These are phyloP conservation scores for Rhizoctonia solani DNA, from an alignment of 1,284 basidiomycete species.

Conservation along the genomic window DNA sequence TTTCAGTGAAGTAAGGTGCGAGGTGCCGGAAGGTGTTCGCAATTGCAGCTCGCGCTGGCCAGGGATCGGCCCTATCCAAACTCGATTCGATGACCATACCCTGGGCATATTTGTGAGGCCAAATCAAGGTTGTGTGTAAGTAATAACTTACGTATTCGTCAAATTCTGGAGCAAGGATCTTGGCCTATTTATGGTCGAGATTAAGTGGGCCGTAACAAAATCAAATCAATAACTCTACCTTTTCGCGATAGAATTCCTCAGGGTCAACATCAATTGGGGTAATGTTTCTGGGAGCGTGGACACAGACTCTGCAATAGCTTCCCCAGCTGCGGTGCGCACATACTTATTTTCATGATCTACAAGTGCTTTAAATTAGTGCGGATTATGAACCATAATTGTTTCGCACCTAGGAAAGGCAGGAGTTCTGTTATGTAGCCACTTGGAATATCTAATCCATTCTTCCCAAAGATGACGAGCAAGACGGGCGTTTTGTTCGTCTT, in stretches of 20 bases:
- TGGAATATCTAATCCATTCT: conserved; percentile 90
- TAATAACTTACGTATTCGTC: conserved; percentile 77
- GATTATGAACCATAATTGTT: not conserved
- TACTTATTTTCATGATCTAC: conserved; percentile 80
- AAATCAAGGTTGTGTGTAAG: not conserved
- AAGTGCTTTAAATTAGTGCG: conserved; percentile 8
- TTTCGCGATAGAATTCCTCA: conserved; percentile 83
- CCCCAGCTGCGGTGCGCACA: conserved; percentile 75
- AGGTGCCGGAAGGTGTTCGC: conserved; percentile 72
- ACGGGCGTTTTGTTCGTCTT: conserved; percentile 87
- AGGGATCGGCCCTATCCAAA: conserved; percentile 91
- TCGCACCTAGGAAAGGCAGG: conserved; percentile 70
- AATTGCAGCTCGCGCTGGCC: conserved; percentile 80
- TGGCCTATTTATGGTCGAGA: conserved; percentile 57
- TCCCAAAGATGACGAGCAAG: conserved; percentile 90
- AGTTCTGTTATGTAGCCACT: conserved; percentile 70
- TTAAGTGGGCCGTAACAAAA: not conserved
- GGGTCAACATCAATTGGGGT: conserved; percentile 51
- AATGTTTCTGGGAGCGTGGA: conserved; percentile 75
- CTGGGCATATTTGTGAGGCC: conserved; percentile 48
- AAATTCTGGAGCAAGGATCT: conserved; percentile 85
- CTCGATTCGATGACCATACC: conserved; percentile 94
- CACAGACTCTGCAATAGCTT: conserved; percentile 78
- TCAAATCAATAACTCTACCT: conserved; percentile 51
- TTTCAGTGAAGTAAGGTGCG: conserved; percentile 67